Percentiles rank a stretch among this genome's conserved stretches.
These are phyloP conservation scores for Rhizopogon hawkerae DNA, from an alignment of 1,284 basidiomycete species.

Conservation along the genomic window DNA sequence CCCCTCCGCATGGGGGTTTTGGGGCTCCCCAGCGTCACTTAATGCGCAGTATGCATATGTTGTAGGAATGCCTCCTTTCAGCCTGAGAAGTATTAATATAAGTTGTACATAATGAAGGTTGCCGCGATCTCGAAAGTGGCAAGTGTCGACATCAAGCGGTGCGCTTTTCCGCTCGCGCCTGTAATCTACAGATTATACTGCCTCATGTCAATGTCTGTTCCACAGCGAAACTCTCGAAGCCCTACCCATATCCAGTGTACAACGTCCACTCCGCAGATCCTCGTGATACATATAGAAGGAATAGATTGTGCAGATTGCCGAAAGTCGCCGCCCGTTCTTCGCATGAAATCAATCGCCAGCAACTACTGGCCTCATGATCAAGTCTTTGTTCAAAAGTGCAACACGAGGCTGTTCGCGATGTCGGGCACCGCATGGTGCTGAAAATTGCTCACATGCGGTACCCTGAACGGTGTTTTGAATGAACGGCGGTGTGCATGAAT, in stretches of 20 bases:
- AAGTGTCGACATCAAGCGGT: too few species aligned
- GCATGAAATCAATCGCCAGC: background rate
- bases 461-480: slow-evolving; percentile 13
- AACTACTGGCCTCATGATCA: background rate
- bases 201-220: background rate
- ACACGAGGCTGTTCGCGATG: background rate
- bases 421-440: slow-evolving; percentile 1
- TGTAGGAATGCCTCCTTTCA: too few species aligned
- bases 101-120: too few species aligned
- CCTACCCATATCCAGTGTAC: background rate
- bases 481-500: slow-evolving; percentile 1
- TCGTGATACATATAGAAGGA: background rate
- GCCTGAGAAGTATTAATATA: too few species aligned
- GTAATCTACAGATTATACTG: background rate
- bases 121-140: too few species aligned
- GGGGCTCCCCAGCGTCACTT: too few species aligned
- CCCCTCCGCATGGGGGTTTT: background rate
- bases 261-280: background rate
- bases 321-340: background rate
- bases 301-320: background rate
- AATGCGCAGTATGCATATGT: too few species aligned
- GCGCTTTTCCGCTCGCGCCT: background rate
- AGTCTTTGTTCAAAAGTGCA: background rate
- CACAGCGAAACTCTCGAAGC: background rate
- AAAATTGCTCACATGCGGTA: slow-evolving; percentile 6